phyloP scores from a whole-genome alignment of 1,284 basidiomycete genomes.

The Bjerkandera adusta region DNA sequence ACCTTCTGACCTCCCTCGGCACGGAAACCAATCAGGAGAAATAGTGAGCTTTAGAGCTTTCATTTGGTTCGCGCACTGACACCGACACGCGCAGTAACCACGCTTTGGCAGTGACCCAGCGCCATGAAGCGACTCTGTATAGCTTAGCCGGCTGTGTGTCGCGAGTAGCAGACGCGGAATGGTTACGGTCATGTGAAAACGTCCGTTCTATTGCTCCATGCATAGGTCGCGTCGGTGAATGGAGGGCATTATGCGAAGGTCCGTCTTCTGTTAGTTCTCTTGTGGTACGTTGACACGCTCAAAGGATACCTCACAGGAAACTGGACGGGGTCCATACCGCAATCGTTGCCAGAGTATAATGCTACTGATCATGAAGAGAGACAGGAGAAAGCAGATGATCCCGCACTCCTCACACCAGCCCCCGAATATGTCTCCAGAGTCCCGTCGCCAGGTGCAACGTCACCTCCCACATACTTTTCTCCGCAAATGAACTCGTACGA shows the following conservation, averaged over 20 bases:
- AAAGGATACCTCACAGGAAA: slow-evolving; percentile 33
- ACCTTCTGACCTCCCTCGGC: slow-evolving; percentile 67
- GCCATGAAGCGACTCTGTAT: slow-evolving; percentile 56
- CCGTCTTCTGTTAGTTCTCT: background rate
- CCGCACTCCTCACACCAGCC: slow-evolving; percentile 15
- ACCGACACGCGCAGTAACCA: slow-evolving; percentile 57
- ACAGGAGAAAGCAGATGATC: slow-evolving; percentile 9
- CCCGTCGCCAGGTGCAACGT: slow-evolving; percentile 17
- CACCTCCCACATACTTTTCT: slow-evolving; percentile 19
- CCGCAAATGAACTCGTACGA: background rate
- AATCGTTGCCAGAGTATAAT: slow-evolving; percentile 46
- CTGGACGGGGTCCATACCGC: slow-evolving; percentile 59
- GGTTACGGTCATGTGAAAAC: slow-evolving; percentile 68
- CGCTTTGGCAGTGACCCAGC: slow-evolving; percentile 55
- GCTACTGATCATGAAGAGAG: slow-evolving; percentile 5
- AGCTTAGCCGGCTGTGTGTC: slow-evolving; percentile 61
- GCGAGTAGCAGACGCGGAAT: slow-evolving; percentile 73
- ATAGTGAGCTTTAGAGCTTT: slow-evolving; percentile 46
- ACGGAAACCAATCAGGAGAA: slow-evolving; percentile 78
- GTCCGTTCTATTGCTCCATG: slow-evolving; percentile 62
- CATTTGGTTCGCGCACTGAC: background rate
- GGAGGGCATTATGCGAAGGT: slow-evolving; percentile 67
- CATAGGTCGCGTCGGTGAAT: slow-evolving; percentile 68
- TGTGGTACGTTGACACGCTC: too few relatives aligned
- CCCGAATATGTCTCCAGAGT: slow-evolving; percentile 26